phyloP scores from a whole-genome alignment of 1,284 basidiomycete genomes.

The Ceratobasidium papillatum region DNA sequence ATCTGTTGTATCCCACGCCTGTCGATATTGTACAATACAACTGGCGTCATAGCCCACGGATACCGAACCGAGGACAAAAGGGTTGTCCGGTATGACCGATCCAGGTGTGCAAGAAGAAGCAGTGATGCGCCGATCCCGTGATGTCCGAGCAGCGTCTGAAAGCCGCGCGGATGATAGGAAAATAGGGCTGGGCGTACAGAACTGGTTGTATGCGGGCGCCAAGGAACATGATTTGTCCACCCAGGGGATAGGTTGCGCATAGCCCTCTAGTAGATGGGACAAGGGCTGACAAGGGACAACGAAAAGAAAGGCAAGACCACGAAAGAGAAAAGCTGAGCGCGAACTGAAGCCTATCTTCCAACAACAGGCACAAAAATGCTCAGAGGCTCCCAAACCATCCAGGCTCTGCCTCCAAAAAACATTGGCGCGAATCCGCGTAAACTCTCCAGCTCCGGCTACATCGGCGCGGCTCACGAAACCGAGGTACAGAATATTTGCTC shows the following conservation, averaged over 20 bases:
- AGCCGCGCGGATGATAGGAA: background rate
- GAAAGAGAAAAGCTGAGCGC: background rate
- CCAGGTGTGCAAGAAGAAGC: background rate
- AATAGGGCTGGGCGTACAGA: too few species aligned
- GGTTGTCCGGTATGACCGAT: background rate
- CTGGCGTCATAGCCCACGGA: background rate
- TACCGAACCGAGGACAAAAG: background rate
- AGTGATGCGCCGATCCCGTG: background rate
- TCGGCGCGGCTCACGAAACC: slow-evolving; percentile 43
- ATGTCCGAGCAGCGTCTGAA: background rate
- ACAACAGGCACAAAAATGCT: background rate
- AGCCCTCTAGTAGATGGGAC: too few species aligned
- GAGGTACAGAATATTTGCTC: background rate
- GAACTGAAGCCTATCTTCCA: too few species aligned
- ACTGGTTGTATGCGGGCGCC: background rate
- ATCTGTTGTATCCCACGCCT: too few species aligned
- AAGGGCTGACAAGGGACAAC: background rate
- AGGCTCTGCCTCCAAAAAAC: background rate
- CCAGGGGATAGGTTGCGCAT: too few species aligned
- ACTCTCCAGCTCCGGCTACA: background rate
- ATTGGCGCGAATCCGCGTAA: background rate
- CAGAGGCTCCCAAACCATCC: background rate
- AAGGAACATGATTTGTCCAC: too few species aligned
- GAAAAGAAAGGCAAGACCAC: background rate
- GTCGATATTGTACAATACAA: background rate